Conservation (phyloP, 2,329 filamentous ascomycete genomes). For the Botrytis paeoniae region DNA sequence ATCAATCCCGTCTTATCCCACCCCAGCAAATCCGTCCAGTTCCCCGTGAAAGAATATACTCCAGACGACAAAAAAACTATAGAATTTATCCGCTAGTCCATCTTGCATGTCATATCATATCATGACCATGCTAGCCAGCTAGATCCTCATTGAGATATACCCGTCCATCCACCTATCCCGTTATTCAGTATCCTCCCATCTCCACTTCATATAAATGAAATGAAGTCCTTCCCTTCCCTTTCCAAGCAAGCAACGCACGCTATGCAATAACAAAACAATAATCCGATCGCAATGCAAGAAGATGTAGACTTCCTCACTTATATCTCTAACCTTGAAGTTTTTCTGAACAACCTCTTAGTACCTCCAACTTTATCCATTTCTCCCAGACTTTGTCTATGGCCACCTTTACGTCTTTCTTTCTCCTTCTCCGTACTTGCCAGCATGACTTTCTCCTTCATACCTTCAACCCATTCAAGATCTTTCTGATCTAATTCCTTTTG, state of each 20-base stretch:
- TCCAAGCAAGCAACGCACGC: neutral
- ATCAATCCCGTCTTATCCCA: neutral
- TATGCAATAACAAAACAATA: conserved; percentile 1
- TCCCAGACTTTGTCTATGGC: conserved; percentile 48
- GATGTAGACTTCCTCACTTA: neutral
- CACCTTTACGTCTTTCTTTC: conserved; percentile 33
- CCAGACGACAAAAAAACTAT: neutral
- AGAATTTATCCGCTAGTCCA: neutral
- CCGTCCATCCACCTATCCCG: neutral
- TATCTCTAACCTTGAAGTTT: conserved; percentile 15
- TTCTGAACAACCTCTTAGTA: conserved; percentile 65
- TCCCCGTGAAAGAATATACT: neutral
- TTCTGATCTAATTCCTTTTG: conserved; percentile 67
- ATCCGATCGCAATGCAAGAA: neutral
- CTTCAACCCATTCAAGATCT: conserved; percentile 77
- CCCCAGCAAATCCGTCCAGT: neutral
- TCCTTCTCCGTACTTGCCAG: conserved; percentile 61
- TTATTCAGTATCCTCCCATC: neutral
- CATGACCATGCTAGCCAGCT: conserved; percentile 5
- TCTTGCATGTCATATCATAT: conserved; percentile 1
- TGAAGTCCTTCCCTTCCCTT: neutral
- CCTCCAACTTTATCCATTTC: conserved; percentile 69
- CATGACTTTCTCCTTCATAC: conserved; percentile 75
- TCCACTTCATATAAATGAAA: conserved; percentile 1
- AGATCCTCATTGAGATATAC: neutral